Percentiles rank a stretch among this genome's conserved stretches.
These are phyloP conservation scores for Cercospora sesami DNA, from an alignment of 2,329 filamentous ascomycete species.

Conservation along the genomic window DNA sequence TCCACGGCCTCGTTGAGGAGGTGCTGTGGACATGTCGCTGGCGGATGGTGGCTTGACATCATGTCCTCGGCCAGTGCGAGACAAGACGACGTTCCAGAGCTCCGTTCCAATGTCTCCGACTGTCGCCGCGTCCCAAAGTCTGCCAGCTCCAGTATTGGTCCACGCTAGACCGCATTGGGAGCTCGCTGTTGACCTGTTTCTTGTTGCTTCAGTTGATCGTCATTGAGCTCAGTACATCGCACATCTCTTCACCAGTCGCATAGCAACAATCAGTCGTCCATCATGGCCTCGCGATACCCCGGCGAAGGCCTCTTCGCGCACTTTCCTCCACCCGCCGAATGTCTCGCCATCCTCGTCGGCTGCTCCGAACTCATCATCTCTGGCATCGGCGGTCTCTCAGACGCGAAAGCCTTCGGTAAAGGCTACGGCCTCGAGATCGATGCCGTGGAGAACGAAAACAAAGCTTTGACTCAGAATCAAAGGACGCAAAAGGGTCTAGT, in stretches of 20 bases:
- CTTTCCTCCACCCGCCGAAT: slow-evolving; percentile 40
- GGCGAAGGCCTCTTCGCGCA: slow-evolving; percentile 26
- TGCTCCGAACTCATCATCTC: slow-evolving; percentile 37
- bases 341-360: slow-evolving; percentile 40
- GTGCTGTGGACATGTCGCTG: neutral
- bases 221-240: neutral
- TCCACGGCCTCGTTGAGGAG: neutral
- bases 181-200: neutral
- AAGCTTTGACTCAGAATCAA: slow-evolving; percentile 27
- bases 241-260: neutral
- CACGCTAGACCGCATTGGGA: neutral
- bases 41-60: neutral
- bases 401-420: slow-evolving; percentile 36
- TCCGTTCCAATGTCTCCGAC: neutral
- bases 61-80: neutral
- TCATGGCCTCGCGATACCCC: slow-evolving; percentile 25
- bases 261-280: neutral
- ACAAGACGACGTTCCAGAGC: neutral
- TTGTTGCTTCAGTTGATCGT: neutral
- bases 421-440: slow-evolving; percentile 39
- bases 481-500: slow-evolving; percentile 33
- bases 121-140: neutral
- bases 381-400: slow-evolving; percentile 39
- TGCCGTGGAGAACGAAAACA: slow-evolving; percentile 13
- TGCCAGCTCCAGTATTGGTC: neutral